Evolutionary conservation across 2,329 filamentous ascomycete genomes (phyloP).

Genomic region (Diaporthe caulivora): DNA sequence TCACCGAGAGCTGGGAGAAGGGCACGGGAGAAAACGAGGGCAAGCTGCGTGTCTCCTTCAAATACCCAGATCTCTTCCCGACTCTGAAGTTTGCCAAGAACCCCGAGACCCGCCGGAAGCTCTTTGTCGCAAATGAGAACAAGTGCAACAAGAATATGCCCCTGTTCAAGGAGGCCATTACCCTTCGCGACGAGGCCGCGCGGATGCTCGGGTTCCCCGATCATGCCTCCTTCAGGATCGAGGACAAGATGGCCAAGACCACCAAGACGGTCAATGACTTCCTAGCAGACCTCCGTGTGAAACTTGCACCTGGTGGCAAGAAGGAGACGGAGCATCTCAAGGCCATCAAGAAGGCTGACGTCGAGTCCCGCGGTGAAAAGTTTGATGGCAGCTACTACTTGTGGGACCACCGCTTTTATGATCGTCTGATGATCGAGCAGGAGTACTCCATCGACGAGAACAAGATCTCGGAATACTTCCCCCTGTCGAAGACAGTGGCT

Average conservation of each 20-base stretch:
- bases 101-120: slow-evolving; percentile 74
- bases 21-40: slow-evolving; percentile 79
- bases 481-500: slow-evolving; percentile 77
- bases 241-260: slow-evolving; percentile 89
- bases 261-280: slow-evolving; percentile 80
- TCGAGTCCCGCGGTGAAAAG: slow-evolving; percentile 67
- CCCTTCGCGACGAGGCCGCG: slow-evolving; percentile 82
- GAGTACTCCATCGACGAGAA: slow-evolving; percentile 85
- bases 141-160: slow-evolving; percentile 81
- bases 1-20: slow-evolving; percentile 75
- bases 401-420: slow-evolving; percentile 87
- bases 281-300: slow-evolving; percentile 75
- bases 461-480: slow-evolving; percentile 87
- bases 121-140: slow-evolving; percentile 83
- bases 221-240: slow-evolving; percentile 81
- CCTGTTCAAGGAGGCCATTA: slow-evolving; percentile 80
- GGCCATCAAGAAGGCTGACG: slow-evolving; percentile 79
- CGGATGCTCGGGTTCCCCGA: slow-evolving; percentile 81
- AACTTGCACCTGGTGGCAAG: slow-evolving; percentile 76
- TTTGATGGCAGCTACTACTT: slow-evolving; percentile 81
- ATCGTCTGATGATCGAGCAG: slow-evolving; percentile 82
- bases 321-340: slow-evolving; percentile 80
- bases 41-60: slow-evolving; percentile 80
- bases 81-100: slow-evolving; percentile 82
- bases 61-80: slow-evolving; percentile 86